A percentile compares a stretch with the other conserved stretches of the same genome.
Conservation (phyloP, 176 grass and related monocot species). For the Bolboschoenus planiculmis region DNA sequence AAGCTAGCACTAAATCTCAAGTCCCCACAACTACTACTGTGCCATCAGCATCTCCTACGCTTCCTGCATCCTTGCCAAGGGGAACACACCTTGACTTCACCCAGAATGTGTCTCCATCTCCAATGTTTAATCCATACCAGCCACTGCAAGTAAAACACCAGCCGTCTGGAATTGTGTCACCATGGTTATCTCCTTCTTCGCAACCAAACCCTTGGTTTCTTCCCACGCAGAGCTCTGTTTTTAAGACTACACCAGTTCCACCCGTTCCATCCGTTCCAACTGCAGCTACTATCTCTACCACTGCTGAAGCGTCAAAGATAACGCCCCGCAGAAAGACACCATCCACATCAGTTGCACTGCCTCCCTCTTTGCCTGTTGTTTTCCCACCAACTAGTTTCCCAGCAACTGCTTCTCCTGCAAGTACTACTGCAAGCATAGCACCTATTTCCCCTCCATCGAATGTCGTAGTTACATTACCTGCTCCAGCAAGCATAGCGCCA, state of each 20-base stretch:
- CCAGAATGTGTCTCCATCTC: constrained; percentile 63
- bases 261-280: constrained; percentile 42
- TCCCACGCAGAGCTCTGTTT: constrained; percentile 61
- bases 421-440: constrained; percentile 22
- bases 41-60: constrained; percentile 39
- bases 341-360: neutral
- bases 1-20: constrained; percentile 47
- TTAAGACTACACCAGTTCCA: constrained; percentile 41
- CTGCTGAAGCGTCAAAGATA: constrained; percentile 54
- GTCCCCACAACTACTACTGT: constrained; percentile 26
- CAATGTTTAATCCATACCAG: constrained; percentile 39
- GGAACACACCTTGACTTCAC: constrained; percentile 66
- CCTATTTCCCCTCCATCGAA: constrained; percentile 36
- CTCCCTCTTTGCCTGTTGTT: constrained; percentile 41
- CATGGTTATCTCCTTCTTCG: constrained; percentile 57
- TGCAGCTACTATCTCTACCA: constrained; percentile 24
- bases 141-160: constrained; percentile 47
- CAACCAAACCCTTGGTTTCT: constrained; percentile 50
- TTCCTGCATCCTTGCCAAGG: constrained; percentile 45
- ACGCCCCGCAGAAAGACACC: constrained; percentile 35
- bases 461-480: neutral
- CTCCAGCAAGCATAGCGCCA: neutral
- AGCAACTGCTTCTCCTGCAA: neutral
- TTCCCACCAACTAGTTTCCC: constrained; percentile 31
- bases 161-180: constrained; percentile 28